phyloP scores from a whole-genome alignment of 2,329 filamentous ascomycete species.

The Aspergillus jensenii region DNA sequence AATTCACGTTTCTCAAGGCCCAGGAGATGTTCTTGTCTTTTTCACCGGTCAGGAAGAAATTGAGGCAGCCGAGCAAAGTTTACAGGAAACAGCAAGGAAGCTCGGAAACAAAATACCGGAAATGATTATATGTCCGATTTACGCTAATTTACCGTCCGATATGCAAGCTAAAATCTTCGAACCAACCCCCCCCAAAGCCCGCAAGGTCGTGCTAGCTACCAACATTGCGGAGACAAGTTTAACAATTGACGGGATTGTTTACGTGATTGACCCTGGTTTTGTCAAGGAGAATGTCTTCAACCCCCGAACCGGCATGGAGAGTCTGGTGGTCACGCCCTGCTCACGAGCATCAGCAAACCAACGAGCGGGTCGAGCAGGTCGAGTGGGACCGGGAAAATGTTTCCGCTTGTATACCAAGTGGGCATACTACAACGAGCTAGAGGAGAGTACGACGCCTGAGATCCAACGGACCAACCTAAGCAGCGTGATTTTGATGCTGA shows the following conservation, averaged over 20 bases:
- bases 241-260: constrained; percentile 94
- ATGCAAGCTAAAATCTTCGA: constrained; percentile 93
- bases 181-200: constrained; percentile 77
- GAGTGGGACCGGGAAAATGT: constrained; percentile 88
- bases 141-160: constrained; percentile 88
- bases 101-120: constrained; percentile 81
- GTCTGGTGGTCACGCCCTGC: constrained; percentile 84
- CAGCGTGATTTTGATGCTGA: constrained; percentile 78
- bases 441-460: constrained; percentile 87
- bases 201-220: constrained; percentile 91
- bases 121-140: constrained; percentile 88
- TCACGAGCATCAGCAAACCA: constrained; percentile 92
- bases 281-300: constrained; percentile 96
- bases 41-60: constrained; percentile 97
- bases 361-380: constrained; percentile 85
- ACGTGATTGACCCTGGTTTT: constrained; percentile 93
- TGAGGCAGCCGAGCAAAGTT: constrained; percentile 77
- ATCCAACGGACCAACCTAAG: constrained; percentile 90
- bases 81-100: constrained; percentile 83
- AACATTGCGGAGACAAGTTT: constrained; percentile 97
- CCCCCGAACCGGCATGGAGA: constrained; percentile 87
- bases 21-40: constrained; percentile 91
- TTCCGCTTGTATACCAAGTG: constrained; percentile 93
- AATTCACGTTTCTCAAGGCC: constrained; percentile 82
- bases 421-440: constrained; percentile 91